A percentile compares a stretch with the other conserved stretches of the same genome.
Conservation (phyloP, 2,329 filamentous ascomycete genomes). For the Aspergillus alliaceus region DNA sequence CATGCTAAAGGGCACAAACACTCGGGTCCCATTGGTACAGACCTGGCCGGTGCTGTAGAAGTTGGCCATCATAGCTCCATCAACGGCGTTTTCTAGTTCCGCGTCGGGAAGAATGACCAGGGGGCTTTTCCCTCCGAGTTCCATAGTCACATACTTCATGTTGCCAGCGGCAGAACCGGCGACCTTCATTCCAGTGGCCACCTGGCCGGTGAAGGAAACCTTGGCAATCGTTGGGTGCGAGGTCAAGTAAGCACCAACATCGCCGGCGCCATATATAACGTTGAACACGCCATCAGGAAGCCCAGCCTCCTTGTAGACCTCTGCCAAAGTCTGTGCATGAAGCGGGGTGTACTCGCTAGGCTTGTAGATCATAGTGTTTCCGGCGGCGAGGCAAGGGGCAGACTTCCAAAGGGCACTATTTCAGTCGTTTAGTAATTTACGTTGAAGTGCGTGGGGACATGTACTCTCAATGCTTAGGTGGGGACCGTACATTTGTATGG, state of each 20-base stretch:
- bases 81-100: slow-evolving; percentile 74
- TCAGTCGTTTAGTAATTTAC: slow-evolving; percentile 4
- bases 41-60: slow-evolving; percentile 91
- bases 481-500: slow-evolving; percentile 69
- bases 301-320: slow-evolving; percentile 76
- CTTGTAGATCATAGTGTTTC: slow-evolving; percentile 90
- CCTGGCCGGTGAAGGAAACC: slow-evolving; percentile 87
- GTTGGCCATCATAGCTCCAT: slow-evolving; percentile 90
- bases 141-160: slow-evolving; percentile 93
- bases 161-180: slow-evolving; percentile 70
- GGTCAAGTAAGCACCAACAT: slow-evolving; percentile 74
- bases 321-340: slow-evolving; percentile 73
- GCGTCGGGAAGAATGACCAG: slow-evolving; percentile 78
- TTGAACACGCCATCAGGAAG: slow-evolving; percentile 83
- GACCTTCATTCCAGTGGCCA: slow-evolving; percentile 79
- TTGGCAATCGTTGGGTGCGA: slow-evolving; percentile 73
- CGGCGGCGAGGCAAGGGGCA: slow-evolving; percentile 78
- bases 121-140: slow-evolving; percentile 84
- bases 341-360: slow-evolving; percentile 83
- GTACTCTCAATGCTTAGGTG: not conserved
- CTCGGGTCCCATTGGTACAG: slow-evolving; percentile 87
- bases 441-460: not conserved
- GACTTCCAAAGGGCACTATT: slow-evolving; percentile 77
- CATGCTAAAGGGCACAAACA: slow-evolving; percentile 71
- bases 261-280: slow-evolving; percentile 76